Evolutionary conservation across 148 eudicot species (phyloP).

Genomic region (Rhododendron ovatum): DNA sequence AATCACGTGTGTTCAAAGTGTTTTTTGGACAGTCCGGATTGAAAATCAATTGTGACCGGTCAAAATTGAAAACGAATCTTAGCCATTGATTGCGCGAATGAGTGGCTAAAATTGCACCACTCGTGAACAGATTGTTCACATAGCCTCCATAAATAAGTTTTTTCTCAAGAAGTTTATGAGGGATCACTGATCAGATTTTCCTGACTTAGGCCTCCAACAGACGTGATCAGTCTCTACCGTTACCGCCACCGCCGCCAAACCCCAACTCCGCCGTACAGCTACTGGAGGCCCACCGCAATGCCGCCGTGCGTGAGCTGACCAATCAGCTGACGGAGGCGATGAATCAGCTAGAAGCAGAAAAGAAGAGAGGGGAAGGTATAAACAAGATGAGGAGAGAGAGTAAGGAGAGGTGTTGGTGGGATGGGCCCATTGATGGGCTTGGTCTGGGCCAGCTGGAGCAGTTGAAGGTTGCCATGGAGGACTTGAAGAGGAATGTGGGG

Average conservation of each 20-base stretch:
- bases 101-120: too few relatives aligned
- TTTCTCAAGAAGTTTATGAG: neutral
- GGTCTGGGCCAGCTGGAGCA: neutral
- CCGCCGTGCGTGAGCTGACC: neutral
- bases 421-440: neutral
- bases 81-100: too few relatives aligned
- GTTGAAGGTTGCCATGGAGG: neutral
- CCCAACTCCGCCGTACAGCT: neutral
- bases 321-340: neutral
- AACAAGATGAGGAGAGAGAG: neutral
- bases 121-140: too few relatives aligned
- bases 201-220: neutral
- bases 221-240: neutral
- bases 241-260: neutral
- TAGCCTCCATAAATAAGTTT: too few relatives aligned
- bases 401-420: slow-evolving; percentile 3
- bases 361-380: neutral
- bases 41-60: too few relatives aligned
- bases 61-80: too few relatives aligned
- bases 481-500: neutral
- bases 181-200: neutral
- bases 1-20: too few relatives aligned
- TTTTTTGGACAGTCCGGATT: too few relatives aligned
- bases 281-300: neutral
- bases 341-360: neutral